These are phyloP conservation scores for Mycocentrospora acerina DNA, from an alignment of 2,329 filamentous ascomycete species.

Conservation along the genomic window DNA sequence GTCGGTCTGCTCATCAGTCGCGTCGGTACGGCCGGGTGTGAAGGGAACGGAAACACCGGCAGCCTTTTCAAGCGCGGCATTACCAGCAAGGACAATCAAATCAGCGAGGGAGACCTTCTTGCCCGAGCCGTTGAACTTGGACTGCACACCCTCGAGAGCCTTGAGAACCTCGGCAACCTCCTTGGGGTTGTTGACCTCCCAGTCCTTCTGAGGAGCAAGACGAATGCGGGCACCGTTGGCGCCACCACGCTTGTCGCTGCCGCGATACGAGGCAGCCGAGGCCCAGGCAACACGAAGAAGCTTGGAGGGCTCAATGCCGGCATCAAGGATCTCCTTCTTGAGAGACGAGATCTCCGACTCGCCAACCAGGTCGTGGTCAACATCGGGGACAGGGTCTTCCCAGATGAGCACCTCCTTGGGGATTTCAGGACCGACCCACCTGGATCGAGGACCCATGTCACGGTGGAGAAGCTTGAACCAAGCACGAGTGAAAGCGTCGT, in stretches of 20 bases:
- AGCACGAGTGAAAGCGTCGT: conserved; percentile 68
- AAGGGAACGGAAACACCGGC: conserved; percentile 68
- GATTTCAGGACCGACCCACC: conserved; percentile 74
- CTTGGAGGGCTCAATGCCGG: conserved; percentile 62
- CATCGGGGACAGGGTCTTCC: conserved; percentile 71
- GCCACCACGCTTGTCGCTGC: conserved; percentile 78
- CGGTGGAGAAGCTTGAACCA: conserved; percentile 86
- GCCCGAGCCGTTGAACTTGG: conserved; percentile 63
- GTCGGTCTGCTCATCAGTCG: conserved; percentile 72
- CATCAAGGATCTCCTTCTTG: conserved; percentile 67
- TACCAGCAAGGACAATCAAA: conserved; percentile 73
- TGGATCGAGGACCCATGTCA: conserved; percentile 70
- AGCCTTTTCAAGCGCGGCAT: conserved; percentile 72
- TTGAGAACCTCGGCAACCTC: conserved; percentile 64
- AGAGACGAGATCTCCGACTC: conserved; percentile 64
- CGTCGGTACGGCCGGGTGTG: conserved; percentile 70
- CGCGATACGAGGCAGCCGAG: conserved; percentile 43
- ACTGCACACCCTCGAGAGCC: conserved; percentile 65
- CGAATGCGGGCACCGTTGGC: conserved; percentile 79
- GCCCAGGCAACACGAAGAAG: conserved; percentile 56
- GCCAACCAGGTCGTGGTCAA: conserved; percentile 60
- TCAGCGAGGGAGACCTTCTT: conserved; percentile 80
- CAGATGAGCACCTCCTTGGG: conserved; percentile 69
- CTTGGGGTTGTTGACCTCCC: conserved; percentile 72
- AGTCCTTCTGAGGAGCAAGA: conserved; percentile 69